A percentile compares a stretch with the other conserved stretches of the same genome.
Conservation (phyloP, 106 monocot genomes). For the Chionographis japonica region DNA sequence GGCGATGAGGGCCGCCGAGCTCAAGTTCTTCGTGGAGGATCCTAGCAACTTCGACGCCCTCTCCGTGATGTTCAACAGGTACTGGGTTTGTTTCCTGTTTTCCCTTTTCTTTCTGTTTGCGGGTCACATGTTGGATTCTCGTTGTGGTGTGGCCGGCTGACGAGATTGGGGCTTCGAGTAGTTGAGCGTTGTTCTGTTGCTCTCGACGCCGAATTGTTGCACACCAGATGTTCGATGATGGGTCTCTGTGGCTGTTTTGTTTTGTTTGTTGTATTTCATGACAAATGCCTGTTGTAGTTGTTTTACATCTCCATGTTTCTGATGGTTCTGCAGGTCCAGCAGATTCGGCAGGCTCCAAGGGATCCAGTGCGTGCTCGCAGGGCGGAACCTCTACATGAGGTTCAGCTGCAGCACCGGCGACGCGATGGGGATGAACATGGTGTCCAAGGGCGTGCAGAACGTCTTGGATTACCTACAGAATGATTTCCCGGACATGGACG, state of each 20-base stretch:
- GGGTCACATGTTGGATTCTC: no score
- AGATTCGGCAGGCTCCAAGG: conserved; percentile 46
- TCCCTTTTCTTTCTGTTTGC: no score
- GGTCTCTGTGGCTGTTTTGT: neutral
- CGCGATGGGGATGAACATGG: conserved; percentile 59
- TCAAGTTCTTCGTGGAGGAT: conserved; percentile 81
- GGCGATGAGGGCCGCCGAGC: conserved; percentile 58
- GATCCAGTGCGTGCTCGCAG: conserved; percentile 36
- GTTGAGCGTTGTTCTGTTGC: neutral
- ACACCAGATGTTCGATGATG: neutral
- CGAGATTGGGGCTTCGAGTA: neutral
- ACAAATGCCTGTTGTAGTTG: no score
- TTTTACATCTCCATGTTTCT: no score
- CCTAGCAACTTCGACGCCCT: conserved; percentile 66
- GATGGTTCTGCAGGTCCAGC: conserved; percentile 59
- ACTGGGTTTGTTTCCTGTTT: neutral
- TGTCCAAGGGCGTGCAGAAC: conserved; percentile 45
- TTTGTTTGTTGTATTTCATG: neutral
- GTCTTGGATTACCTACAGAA: conserved; percentile 35
- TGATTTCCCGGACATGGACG: conserved; percentile 44
- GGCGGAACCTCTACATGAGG: conserved; percentile 43
- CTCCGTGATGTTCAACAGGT: conserved; percentile 74
- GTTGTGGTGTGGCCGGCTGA: neutral
- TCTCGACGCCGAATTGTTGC: neutral
- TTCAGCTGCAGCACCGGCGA: conserved; percentile 42